These are phyloP conservation scores for Lactarius vividus DNA, from an alignment of 768 basidiomycete genomes.

Conservation along the genomic window DNA sequence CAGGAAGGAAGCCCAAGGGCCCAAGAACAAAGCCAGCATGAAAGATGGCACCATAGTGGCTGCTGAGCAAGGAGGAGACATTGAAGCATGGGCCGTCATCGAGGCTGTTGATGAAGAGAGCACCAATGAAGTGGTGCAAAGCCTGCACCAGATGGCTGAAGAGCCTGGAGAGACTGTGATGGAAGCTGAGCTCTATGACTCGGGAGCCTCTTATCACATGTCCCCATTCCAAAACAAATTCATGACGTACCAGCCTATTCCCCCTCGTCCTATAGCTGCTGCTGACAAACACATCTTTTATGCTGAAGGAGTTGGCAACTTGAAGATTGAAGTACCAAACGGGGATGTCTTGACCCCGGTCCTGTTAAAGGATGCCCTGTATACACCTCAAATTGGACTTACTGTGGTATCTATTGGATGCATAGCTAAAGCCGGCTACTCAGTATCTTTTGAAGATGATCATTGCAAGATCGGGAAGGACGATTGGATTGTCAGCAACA, in stretches of 20 bases:
- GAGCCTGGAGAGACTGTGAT: too few relatives aligned
- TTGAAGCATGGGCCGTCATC: too few relatives aligned
- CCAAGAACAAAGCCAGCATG: too few relatives aligned
- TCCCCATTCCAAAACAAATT: not conserved
- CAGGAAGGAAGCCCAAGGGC: too few relatives aligned
- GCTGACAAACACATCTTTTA: not conserved
- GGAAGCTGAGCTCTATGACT: too few relatives aligned
- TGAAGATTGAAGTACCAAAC: not conserved
- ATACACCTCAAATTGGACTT: not conserved
- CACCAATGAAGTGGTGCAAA: not conserved
- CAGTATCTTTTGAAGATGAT: not conserved
- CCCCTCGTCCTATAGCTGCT: not conserved
- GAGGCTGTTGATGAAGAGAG: too few relatives aligned
- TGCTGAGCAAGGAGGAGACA: too few relatives aligned
- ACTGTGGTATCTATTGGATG: not conserved
- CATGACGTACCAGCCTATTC: not conserved
- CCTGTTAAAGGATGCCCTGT: not conserved
- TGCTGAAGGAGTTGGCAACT: not conserved
- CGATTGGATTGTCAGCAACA: not conserved
- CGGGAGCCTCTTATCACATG: too few relatives aligned
- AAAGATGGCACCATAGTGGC: too few relatives aligned
- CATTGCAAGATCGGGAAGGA: not conserved
- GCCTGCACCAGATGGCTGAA: too few relatives aligned
- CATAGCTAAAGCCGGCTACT: not conserved
- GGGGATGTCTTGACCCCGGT: not conserved